These are phyloP conservation scores for Patellaria atrata DNA, from an alignment of 495 filamentous ascomycete species.

Conservation along the genomic window DNA sequence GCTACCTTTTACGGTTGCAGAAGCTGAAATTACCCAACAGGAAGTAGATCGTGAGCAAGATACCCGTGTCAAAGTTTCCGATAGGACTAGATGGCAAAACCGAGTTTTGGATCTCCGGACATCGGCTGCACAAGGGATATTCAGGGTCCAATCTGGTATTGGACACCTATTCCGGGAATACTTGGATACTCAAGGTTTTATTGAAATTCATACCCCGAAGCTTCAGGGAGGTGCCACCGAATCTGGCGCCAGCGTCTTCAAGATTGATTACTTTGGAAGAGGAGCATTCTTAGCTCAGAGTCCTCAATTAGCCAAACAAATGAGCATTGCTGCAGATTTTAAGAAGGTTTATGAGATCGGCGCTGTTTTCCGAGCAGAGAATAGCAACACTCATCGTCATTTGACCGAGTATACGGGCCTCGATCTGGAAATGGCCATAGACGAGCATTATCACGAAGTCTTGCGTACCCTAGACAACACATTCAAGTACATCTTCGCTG, in stretches of 20 bases:
- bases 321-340: conserved; percentile 85
- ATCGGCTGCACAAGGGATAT: conserved; percentile 76
- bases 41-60: conserved; percentile 22
- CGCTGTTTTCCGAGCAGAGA: conserved; percentile 91
- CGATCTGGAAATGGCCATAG: conserved; percentile 94
- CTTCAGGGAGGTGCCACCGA: conserved; percentile 84
- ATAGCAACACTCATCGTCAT: conserved; percentile 89
- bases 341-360: conserved; percentile 81
- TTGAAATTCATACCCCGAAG: conserved; percentile 80
- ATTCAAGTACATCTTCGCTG: conserved; percentile 76
- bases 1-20: conserved; percentile 49
- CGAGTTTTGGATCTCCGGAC: conserved; percentile 83
- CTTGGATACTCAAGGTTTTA: conserved; percentile 59
- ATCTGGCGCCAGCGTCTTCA: conserved; percentile 87
- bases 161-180: conserved; percentile 69
- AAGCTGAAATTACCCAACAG: conserved; percentile 38
- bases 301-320: conserved; percentile 93
- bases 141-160: conserved; percentile 66
- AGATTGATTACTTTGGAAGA: conserved; percentile 78
- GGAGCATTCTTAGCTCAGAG: conserved; percentile 82
- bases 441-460: conserved; percentile 78
- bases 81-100: conserved; percentile 71
- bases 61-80: conserved; percentile 44
- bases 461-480: conserved; percentile 65
- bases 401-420: conserved; percentile 97